These are phyloP conservation scores for Silene noctiflora DNA, from an alignment of 179 eudicot genomes.

Conservation along the genomic window DNA sequence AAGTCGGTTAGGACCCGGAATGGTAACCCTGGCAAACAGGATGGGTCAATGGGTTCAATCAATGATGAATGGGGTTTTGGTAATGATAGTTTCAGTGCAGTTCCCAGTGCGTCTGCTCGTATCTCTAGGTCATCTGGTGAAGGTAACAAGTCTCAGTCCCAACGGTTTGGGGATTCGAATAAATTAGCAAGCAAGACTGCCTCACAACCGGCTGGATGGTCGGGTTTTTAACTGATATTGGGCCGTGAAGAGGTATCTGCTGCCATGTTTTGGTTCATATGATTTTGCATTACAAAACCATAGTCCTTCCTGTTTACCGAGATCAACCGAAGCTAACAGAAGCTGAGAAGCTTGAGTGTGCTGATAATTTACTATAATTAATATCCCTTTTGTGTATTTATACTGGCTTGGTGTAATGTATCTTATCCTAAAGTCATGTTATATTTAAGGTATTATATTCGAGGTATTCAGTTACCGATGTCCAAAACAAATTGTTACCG, in stretches of 20 bases:
- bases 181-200: slow-evolving; percentile 49
- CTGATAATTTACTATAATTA: not conserved
- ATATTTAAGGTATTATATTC: not conserved
- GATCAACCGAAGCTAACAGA: slow-evolving; percentile 13
- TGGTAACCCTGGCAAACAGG: slow-evolving; percentile 49
- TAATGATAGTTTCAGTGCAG: slow-evolving; percentile 66
- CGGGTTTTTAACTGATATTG: slow-evolving; percentile 59
- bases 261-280: slow-evolving; percentile 29
- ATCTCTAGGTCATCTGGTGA: slow-evolving; percentile 40
- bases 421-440: not conserved
- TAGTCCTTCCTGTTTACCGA: slow-evolving; percentile 22
- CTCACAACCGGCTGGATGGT: slow-evolving; percentile 96
- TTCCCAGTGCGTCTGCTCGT: slow-evolving; percentile 50
- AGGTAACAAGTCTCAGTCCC: slow-evolving; percentile 50
- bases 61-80: slow-evolving; percentile 68
- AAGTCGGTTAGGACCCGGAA: slow-evolving; percentile 74
- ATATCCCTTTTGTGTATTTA: not conserved
- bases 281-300: slow-evolving; percentile 15
- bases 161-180: slow-evolving; percentile 54
- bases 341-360: not conserved
- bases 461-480: not conserved
- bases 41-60: slow-evolving; percentile 32
- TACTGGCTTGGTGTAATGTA: slow-evolving; percentile 12
- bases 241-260: slow-evolving; percentile 11
- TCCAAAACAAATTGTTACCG: not conserved